These are phyloP conservation scores for Raphanus raphanistrum DNA, from an alignment of 345 rosid genomes.

Conservation along the genomic window DNA sequence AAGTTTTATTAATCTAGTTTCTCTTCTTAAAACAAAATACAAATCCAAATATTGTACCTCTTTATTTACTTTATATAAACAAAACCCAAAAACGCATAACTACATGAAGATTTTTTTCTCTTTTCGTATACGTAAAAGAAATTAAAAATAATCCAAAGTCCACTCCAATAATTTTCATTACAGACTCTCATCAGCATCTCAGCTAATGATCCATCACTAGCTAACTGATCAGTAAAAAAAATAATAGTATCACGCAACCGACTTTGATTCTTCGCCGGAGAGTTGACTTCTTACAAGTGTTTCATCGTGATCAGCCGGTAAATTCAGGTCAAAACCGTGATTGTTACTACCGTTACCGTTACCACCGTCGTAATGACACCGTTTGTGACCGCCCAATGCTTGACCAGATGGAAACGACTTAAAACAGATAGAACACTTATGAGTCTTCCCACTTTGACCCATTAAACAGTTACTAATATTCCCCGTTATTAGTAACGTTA, in stretches of 20 bases:
- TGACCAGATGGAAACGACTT: slow-evolving; percentile 77
- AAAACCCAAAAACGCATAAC: slow-evolving; percentile 23
- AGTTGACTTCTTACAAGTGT: slow-evolving; percentile 33
- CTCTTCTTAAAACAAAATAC: neutral
- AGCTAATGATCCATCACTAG: slow-evolving; percentile 30
- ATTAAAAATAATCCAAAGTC: slow-evolving; percentile 30
- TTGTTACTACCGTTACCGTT: slow-evolving; percentile 22
- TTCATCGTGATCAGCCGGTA: slow-evolving; percentile 50
- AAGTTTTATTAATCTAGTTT: neutral
- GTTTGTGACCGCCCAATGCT: slow-evolving; percentile 91
- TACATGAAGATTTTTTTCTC: neutral
- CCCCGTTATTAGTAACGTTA: slow-evolving; percentile 15
- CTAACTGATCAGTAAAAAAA: neutral
- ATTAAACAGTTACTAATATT: slow-evolving; percentile 28
- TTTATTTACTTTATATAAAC: slow-evolving; percentile 15
- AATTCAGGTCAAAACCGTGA: slow-evolving; percentile 57
- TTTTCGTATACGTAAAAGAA: slow-evolving; percentile 13
- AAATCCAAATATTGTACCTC: neutral
- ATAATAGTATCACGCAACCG: slow-evolving; percentile 5
- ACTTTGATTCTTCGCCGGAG: slow-evolving; percentile 29
- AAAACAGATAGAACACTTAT: slow-evolving; percentile 80
- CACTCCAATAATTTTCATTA: slow-evolving; percentile 42
- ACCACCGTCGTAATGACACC: slow-evolving; percentile 77
- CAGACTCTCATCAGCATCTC: slow-evolving; percentile 11
- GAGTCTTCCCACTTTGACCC: slow-evolving; percentile 47